Evolutionary conservation across 805 yeast genomes (phyloP).

Genomic region (Saccharomycopsis malanga): DNA sequence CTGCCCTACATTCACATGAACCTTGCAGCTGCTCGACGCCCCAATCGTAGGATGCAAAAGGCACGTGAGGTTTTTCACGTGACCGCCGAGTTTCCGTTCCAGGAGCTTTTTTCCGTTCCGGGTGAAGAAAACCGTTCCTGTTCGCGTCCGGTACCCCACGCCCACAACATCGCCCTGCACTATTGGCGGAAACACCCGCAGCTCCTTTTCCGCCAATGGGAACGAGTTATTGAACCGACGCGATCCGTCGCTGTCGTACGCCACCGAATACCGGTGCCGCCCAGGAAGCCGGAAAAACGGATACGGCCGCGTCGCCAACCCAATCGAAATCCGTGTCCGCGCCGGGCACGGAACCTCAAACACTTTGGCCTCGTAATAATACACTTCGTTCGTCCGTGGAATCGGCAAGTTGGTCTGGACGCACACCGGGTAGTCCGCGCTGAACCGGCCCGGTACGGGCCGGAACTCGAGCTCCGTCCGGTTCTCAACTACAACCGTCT

Average conservation of each 20-base stretch:
- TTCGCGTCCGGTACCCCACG: constrained; percentile 73
- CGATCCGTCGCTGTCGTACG: constrained; percentile 83
- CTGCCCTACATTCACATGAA: constrained; percentile 89
- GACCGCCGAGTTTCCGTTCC: constrained; percentile 79
- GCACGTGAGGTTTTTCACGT: constrained; percentile 41
- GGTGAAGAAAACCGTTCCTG: constrained; percentile 88
- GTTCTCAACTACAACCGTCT: constrained; percentile 54
- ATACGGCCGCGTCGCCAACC: constrained; percentile 80
- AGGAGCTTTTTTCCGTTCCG: constrained; percentile 85
- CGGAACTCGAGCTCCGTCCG: constrained; percentile 44
- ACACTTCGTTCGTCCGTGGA: constrained; percentile 75
- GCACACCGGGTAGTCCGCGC: constrained; percentile 47
- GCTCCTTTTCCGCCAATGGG: constrained; percentile 35
- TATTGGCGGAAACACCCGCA: constrained; percentile 49
- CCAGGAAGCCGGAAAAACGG: constrained; percentile 95
- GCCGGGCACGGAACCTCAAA: constrained; percentile 57
- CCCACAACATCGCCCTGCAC: constrained; percentile 90
- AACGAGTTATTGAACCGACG: constrained; percentile 79
- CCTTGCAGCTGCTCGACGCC: constrained; percentile 67
- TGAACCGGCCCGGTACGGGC: constrained; percentile 30
- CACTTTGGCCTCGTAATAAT: constrained; percentile 83
- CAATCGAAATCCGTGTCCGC: constrained; percentile 57
- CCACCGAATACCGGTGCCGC: constrained; percentile 71
- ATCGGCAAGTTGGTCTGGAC: constrained; percentile 79
- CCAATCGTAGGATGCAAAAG: constrained; percentile 81